Evolutionary conservation across 495 filamentous ascomycete genomes (phyloP).

Genomic region (Diplogelasinospora grovesii): DNA sequence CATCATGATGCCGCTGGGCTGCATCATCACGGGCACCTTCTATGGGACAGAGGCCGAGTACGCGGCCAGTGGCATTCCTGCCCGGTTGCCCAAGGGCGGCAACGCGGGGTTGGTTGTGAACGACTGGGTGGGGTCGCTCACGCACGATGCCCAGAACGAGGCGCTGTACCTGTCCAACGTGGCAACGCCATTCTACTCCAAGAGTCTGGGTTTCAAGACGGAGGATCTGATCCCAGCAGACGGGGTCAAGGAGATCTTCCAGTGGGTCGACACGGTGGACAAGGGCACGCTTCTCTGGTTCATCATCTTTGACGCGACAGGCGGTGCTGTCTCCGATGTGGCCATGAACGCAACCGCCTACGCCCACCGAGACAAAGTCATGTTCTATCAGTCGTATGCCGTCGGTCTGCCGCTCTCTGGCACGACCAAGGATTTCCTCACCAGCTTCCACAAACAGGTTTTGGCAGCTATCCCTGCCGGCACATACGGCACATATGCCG

Average conservation of each 20-base stretch:
- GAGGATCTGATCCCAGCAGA: constrained; percentile 38
- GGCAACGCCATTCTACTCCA: constrained; percentile 45
- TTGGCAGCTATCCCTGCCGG: constrained; percentile 21
- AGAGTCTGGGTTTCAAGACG: constrained; percentile 43
- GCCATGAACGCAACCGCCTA: constrained; percentile 47
- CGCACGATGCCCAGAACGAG: constrained; percentile 44
- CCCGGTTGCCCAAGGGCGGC: constrained; percentile 31
- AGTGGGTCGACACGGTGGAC: constrained; percentile 41
- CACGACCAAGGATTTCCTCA: constrained; percentile 40
- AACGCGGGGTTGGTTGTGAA: constrained; percentile 36
- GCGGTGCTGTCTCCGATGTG: constrained; percentile 45
- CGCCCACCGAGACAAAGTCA: constrained; percentile 50
- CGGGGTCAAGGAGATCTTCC: constrained; percentile 39
- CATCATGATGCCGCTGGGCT: constrained; percentile 44
- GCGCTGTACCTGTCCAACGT: constrained; percentile 38
- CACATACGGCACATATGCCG: constrained; percentile 54
- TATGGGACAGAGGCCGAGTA: constrained; percentile 49
- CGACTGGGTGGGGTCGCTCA: constrained; percentile 50
- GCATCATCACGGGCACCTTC: constrained; percentile 44
- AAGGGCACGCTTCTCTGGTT: constrained; percentile 49
- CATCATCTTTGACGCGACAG: constrained; percentile 49
- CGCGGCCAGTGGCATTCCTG: constrained; percentile 37
- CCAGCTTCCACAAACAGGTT: constrained; percentile 39
- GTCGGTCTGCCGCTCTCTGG: constrained; percentile 41
- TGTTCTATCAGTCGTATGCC: constrained; percentile 54